These are phyloP conservation scores for Penicillium diatomitis DNA, from an alignment of 495 filamentous ascomycete species.

Conservation along the genomic window DNA sequence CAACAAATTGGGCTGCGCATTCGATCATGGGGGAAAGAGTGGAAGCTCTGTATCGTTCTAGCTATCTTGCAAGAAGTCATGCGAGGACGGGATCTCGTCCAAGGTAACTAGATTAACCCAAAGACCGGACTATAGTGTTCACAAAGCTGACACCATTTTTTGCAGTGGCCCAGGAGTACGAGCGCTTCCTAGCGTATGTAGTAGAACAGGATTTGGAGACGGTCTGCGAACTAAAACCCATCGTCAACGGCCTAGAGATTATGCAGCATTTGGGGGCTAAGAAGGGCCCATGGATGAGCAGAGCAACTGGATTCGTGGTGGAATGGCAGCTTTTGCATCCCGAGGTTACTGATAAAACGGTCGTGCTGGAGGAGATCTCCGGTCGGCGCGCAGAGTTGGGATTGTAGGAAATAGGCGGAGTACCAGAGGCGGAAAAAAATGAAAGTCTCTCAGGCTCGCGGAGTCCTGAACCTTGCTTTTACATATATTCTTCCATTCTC, in stretches of 20 bases:
- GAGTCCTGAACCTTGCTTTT: not conserved
- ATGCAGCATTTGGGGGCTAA: slow-evolving; percentile 47
- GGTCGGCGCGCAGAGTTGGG: slow-evolving; percentile 47
- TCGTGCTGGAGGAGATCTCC: slow-evolving; percentile 56
- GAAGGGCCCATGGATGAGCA: slow-evolving; percentile 71
- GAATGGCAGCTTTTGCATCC: slow-evolving; percentile 84
- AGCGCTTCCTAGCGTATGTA: slow-evolving; percentile 36
- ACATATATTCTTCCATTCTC: not conserved
- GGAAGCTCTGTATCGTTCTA: slow-evolving; percentile 66
- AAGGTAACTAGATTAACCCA: slow-evolving; percentile 14
- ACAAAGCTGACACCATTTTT: not conserved
- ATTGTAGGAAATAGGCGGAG: slow-evolving; percentile 21
- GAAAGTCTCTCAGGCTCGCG: not conserved
- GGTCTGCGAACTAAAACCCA: slow-evolving; percentile 42
- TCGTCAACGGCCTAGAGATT: slow-evolving; percentile 60
- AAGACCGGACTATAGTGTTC: too few species aligned
- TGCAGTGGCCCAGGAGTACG: slow-evolving; percentile 33
- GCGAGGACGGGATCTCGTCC: slow-evolving; percentile 21
- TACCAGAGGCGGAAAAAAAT: not conserved
- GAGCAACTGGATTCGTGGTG: slow-evolving; percentile 61
- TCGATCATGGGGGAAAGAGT: slow-evolving; percentile 64
- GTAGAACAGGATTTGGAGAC: slow-evolving; percentile 31
- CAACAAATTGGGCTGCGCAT: slow-evolving; percentile 65
- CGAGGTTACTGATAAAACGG: slow-evolving; percentile 43
- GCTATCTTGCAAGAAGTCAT: slow-evolving; percentile 59